These are phyloP conservation scores for Cardamine chenopodiifolia DNA, from an alignment of 345 rosid species.

Conservation along the genomic window DNA sequence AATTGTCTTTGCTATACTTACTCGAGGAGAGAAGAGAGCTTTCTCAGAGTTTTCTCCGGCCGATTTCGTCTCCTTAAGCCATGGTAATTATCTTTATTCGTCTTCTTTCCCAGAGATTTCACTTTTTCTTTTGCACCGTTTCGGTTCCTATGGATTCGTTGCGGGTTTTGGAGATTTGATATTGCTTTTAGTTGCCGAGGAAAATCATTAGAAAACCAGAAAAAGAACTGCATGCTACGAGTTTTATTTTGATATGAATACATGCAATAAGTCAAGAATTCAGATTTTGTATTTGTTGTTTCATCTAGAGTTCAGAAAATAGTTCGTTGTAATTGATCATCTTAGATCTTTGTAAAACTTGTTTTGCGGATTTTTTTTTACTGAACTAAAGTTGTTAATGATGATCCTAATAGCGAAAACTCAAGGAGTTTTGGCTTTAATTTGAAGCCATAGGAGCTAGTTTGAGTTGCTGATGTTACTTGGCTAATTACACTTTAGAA, in stretches of 20 bases:
- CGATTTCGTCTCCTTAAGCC: conserved; percentile 20
- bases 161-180: neutral
- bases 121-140: neutral
- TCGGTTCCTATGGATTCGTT: neutral
- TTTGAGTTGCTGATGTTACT: conserved; percentile 3
- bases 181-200: neutral
- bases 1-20: neutral
- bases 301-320: neutral
- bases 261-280: conserved; percentile 6
- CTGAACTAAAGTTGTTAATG: neutral
- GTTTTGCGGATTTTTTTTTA: neutral
- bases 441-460: conserved; percentile 7
- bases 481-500: neutral
- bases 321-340: neutral
- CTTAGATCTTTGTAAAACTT: neutral
- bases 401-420: too few relatives aligned
- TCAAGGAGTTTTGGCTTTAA: neutral
- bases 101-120: neutral
- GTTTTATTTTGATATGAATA: neutral
- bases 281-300: conserved; percentile 1
- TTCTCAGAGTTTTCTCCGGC: neutral
- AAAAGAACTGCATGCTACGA: neutral
- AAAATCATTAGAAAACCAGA: neutral
- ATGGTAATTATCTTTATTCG: conserved; percentile 15
- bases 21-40: neutral